Evolutionary conservation across 371 early-diverging fungal species (phyloP).

Genomic region (Mucor plumbeus): DNA sequence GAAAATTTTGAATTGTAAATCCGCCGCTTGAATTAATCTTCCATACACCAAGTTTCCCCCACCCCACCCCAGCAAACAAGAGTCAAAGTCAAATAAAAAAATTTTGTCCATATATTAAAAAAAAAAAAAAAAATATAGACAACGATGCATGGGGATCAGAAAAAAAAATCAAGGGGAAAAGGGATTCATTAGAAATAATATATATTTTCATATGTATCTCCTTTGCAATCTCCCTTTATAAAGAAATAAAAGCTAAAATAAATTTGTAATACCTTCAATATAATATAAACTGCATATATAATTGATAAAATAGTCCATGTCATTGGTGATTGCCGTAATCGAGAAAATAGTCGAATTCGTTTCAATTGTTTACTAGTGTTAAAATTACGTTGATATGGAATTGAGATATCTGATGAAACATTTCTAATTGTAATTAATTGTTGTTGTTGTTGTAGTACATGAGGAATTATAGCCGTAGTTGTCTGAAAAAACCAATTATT

Average conservation of each 20-base stretch:
- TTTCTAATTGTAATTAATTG: neutral
- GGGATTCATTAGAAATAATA: slow-evolving; percentile 7
- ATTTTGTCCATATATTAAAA: neutral
- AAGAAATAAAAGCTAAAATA: slow-evolving; percentile 2
- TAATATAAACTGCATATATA: slow-evolving; percentile 22
- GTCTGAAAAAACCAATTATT: slow-evolving; percentile 8
- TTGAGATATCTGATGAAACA: slow-evolving; percentile 6
- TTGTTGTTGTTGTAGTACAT: slow-evolving; percentile 12
- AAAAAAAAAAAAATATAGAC: neutral
- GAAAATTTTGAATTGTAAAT: neutral
- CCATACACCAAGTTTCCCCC: neutral
- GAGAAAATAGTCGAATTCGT: slow-evolving; percentile 15
- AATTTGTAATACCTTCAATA: slow-evolving; percentile 25
- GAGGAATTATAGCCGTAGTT: slow-evolving; percentile 1
- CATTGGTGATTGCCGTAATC: slow-evolving; percentile 19
- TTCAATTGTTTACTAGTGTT: slow-evolving; percentile 8
- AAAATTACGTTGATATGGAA: slow-evolving; percentile 7
- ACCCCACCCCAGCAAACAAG: slow-evolving; percentile 10
- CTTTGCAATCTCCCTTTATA: slow-evolving; percentile 8
- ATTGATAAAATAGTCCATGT: slow-evolving; percentile 8
- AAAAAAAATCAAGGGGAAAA: slow-evolving; percentile 7
- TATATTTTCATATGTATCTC: neutral
- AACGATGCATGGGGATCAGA: slow-evolving; percentile 5
- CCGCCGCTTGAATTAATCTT: slow-evolving; percentile 15
- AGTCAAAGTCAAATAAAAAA: slow-evolving; percentile 3